Base-by-base conservation (phyloP, 2,329 filamentous ascomycete species). In the Mariannaea sp. region DNA sequence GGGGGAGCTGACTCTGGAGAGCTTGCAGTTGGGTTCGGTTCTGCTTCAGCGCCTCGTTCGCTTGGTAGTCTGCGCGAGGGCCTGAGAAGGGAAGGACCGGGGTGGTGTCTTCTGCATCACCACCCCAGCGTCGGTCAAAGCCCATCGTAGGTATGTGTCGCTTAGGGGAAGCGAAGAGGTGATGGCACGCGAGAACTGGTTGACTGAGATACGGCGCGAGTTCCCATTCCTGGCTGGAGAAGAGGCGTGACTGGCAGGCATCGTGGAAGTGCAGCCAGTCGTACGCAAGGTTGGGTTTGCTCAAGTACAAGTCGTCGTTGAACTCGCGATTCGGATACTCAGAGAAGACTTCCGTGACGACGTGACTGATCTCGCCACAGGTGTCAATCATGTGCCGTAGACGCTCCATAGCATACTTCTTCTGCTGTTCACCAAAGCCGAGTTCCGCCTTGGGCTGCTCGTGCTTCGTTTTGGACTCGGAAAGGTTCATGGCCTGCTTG, bases 261-360 rank as follows among this genome's bases (percentile, higher is more conserved):
- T 97, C 94, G 71, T 97, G 90, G 72, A 99, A 97, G 70, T 95
- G 80, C 49, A 99, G 82, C 94, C 94, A 99, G 67, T 97, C 93
- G 71, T 96, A 96, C 1, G 90, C 90, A 70, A 82, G 77, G 60
- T 88, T 86, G 0, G 95, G 95, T 68, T 99, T 99, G 27, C 87
- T 89, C 26, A 99, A 84, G 62, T 90, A 88, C 1, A 87, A 88
- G 71, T 99, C 94, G 70, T 99, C 94, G 74, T 97, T 95, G 73
- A 89, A 99, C 16, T 92, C 86, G 63, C 92, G 89, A 35, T 84
- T 85, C 0, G 93, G 92, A 70, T 96, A 99, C 60, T 89, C 83
- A 17, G 88, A 80, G 67, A 97, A 96, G 64, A 95, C 87, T 57
- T 97, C 89, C 14, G 85, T 86, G 67, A 93, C 79, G 65, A 95